A percentile compares a stretch with the other conserved stretches of the same genome.
These are phyloP conservation scores for Monosporascus sp. DNA, from an alignment of 2,329 filamentous ascomycete species.

Conservation along the genomic window DNA sequence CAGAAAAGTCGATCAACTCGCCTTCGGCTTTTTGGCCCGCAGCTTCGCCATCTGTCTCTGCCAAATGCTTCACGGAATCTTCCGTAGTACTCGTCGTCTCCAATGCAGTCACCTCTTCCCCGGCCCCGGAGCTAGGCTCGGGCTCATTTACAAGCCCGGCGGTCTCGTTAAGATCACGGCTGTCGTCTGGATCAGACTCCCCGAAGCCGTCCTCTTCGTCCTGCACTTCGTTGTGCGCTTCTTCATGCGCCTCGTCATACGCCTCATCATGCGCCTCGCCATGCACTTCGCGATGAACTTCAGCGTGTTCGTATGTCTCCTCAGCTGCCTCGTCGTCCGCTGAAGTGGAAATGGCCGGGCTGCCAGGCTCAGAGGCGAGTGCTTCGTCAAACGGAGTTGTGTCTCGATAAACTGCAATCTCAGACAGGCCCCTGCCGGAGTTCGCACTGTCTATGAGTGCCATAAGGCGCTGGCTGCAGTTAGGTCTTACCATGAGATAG, in stretches of 20 bases:
- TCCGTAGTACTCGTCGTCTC: constrained; percentile 12
- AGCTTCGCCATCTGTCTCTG: constrained; percentile 1
- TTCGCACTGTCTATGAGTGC: constrained; percentile 27
- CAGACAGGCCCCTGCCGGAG: constrained; percentile 25
- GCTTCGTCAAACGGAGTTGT: constrained; percentile 15
- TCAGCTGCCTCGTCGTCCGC: constrained; percentile 12
- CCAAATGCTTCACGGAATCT: constrained; percentile 1
- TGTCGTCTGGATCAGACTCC: constrained; percentile 4
- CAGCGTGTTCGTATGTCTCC: constrained; percentile 12
- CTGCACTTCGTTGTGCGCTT: constrained; percentile 1
- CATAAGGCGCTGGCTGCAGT: constrained; percentile 25
- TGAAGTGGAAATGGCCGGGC: constrained; percentile 6
- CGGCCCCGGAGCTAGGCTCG: constrained; percentile 1
- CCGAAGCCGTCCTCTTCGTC: constrained; percentile 8
- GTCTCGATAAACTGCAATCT: constrained; percentile 27
- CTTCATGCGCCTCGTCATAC: constrained; percentile 7
- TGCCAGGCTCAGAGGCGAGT: constrained; percentile 5
- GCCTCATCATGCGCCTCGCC: constrained; percentile 4
- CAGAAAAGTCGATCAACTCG: constrained; percentile 12
- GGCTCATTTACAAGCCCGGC: constrained; percentile 19
- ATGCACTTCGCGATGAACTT: constrained; percentile 6
- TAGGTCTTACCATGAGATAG: constrained; percentile 28
- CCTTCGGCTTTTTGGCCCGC: constrained; percentile 7
- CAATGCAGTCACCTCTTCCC: not conserved
- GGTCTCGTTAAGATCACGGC: constrained; percentile 1